These are phyloP conservation scores for Drosera capensis DNA, from an alignment of 148 eudicot species.

Conservation along the genomic window DNA sequence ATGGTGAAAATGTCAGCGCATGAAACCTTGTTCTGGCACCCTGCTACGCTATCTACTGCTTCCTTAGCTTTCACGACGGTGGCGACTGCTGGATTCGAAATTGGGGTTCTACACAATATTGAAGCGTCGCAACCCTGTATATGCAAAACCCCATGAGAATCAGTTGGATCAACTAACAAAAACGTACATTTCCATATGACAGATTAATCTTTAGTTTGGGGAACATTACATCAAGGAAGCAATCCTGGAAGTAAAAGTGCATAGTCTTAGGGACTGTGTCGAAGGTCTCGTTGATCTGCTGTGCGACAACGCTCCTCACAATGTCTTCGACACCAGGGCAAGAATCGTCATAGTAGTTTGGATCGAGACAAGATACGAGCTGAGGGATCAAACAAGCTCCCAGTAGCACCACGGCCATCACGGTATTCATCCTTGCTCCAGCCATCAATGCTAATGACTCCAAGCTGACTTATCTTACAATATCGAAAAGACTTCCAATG, in stretches of 20 bases:
- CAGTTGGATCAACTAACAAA: too few relatives aligned
- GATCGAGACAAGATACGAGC: too few relatives aligned
- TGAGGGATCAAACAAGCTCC: too few relatives aligned
- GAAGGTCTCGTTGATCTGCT: slow-evolving; percentile 38
- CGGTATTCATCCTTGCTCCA: too few relatives aligned
- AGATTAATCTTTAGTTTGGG: not conserved
- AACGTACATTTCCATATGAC: not conserved
- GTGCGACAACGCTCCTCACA: slow-evolving; percentile 37
- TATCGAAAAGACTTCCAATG: too few relatives aligned
- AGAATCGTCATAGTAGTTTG: slow-evolving; percentile 25
- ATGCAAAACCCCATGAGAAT: not conserved
- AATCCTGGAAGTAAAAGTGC: slow-evolving; percentile 75
- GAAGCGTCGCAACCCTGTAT: slow-evolving; percentile 42
- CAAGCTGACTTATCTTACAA: too few relatives aligned
- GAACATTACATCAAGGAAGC: slow-evolving; percentile 35
- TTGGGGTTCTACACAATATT: slow-evolving; percentile 26
- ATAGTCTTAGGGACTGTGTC: slow-evolving; percentile 66
- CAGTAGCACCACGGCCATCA: too few relatives aligned
- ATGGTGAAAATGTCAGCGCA: slow-evolving; percentile 80
- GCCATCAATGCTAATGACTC: too few relatives aligned
- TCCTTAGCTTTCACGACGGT: slow-evolving; percentile 59
- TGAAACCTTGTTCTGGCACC: slow-evolving; percentile 51
- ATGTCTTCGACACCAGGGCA: slow-evolving; percentile 54
- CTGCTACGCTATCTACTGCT: slow-evolving; percentile 46
- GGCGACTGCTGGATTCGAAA: slow-evolving; percentile 39